Evolutionary conservation across 441 rosid genomes (phyloP), one percentile per base, ranked within the genome.

Genomic region (Codiaeum variegatum): DNA sequence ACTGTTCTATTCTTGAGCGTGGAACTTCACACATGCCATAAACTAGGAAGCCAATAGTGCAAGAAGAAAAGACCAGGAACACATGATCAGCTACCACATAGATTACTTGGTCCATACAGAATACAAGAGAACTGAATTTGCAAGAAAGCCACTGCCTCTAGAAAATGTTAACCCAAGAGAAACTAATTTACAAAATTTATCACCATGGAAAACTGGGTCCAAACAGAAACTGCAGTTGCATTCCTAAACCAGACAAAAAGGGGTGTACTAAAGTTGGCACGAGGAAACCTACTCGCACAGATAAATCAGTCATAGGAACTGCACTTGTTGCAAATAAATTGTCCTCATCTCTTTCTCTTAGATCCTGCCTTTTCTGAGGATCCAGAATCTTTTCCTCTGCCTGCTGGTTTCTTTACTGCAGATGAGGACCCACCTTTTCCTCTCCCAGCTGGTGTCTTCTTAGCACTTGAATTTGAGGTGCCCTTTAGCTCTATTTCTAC

Each of bases 401-500:
- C 80, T 7, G 75, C 70, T 2, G 70, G 49, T 56, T 76, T 79
- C 72, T 70, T 76, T 52, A 66, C 83, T 0, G 70, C 62, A 6
- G 83, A 61, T 46, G 75, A 71, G 1, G 87, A 42, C 5, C 84
- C 81, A 0, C 85, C 84, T 71, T 62, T 81, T 64, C 88, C 90
- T 75, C 88, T 78, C 18, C 93, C 85, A 4, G 73, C 80, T 3
- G 87, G 64, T 12, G 65, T 75, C 82, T 79, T 86, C 81, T 83
- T 88, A 28, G 77, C 71, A 60, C 79, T 79, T 46, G 86, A 78
- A 28, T 72, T 81, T 60, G 77, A 85, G 13, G 80, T 42, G 38
- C 82, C 87, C 80, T 90, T 94, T 76, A 91, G 75, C 70, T 89
- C 97, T 77, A 94, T 73, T 82, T 92, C 89, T 19, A 94, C 98